These are phyloP conservation scores for Xylaria arbuscula DNA, from an alignment of 2,329 filamentous ascomycete species.

Conservation along the genomic window DNA sequence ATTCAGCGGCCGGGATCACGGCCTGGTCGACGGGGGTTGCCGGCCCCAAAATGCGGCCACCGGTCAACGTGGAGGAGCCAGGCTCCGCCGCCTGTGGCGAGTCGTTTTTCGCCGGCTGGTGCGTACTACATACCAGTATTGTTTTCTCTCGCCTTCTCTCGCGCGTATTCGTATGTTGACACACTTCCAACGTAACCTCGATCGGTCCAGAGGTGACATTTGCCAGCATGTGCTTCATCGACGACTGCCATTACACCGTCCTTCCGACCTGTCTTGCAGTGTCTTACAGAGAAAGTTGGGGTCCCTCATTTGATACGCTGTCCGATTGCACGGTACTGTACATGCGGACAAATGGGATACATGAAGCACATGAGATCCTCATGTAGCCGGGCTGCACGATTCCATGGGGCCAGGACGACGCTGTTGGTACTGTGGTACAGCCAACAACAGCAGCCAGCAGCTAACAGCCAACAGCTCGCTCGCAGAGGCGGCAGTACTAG, in stretches of 20 bases:
- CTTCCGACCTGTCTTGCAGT: slow-evolving; percentile 1
- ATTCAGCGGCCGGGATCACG: slow-evolving; percentile 41
- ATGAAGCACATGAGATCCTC: slow-evolving; percentile 32
- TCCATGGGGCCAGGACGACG: slow-evolving; percentile 21
- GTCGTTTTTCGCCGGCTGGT: slow-evolving; percentile 19
- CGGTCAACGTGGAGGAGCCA: slow-evolving; percentile 39
- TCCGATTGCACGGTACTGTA: slow-evolving; percentile 30
- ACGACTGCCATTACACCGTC: slow-evolving; percentile 1
- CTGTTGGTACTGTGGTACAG: slow-evolving; percentile 20
- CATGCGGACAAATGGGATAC: slow-evolving; percentile 26
- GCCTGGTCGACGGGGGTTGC: slow-evolving; percentile 39
- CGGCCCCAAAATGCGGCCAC: slow-evolving; percentile 37
- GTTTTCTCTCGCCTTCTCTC: slow-evolving; percentile 18
- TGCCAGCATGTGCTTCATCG: slow-evolving; percentile 8
- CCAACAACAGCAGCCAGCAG: neutral
- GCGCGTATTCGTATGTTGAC: slow-evolving; percentile 19
- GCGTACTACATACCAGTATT: slow-evolving; percentile 21
- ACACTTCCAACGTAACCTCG: slow-evolving; percentile 11
- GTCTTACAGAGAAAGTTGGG: slow-evolving; percentile 13
- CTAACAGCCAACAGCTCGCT: slow-evolving; percentile 12
- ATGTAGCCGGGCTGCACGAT: slow-evolving; percentile 31
- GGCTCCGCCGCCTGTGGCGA: slow-evolving; percentile 43
- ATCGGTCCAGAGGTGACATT: slow-evolving; percentile 21
- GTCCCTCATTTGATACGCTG: slow-evolving; percentile 19
- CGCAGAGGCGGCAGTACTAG: slow-evolving; percentile 3